phyloP scores from a whole-genome alignment of 768 basidiomycete species.

The Pleurotus salmoneostramineus region DNA sequence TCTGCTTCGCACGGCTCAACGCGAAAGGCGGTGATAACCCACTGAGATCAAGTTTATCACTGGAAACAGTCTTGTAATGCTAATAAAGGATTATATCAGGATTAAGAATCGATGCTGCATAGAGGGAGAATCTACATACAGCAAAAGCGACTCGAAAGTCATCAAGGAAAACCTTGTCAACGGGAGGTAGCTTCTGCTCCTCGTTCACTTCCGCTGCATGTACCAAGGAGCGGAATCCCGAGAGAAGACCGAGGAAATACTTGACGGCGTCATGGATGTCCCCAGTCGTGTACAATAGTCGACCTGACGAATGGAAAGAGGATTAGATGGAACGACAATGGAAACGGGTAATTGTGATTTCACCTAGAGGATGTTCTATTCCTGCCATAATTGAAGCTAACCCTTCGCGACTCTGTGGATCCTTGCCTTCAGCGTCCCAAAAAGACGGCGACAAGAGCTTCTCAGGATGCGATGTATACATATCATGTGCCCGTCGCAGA shows the following conservation, averaged over 20 bases:
- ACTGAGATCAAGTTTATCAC: conserved; percentile 31
- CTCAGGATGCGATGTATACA: conserved; percentile 46
- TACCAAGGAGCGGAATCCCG: conserved; percentile 29
- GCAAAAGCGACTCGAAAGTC: conserved; percentile 87
- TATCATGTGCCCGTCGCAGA: conserved; percentile 63
- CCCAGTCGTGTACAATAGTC: conserved; percentile 89
- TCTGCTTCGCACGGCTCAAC: conserved; percentile 58
- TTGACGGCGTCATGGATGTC: conserved; percentile 72
- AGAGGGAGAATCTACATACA: conserved; percentile 35
- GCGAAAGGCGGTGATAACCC: conserved; percentile 62
- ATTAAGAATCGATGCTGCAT: conserved; percentile 2
- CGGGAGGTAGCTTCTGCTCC: conserved; percentile 18
- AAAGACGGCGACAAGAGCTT: conserved; percentile 77
- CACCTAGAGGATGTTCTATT: conserved; percentile 79
- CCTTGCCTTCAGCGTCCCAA: conserved; percentile 66
- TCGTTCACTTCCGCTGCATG: conserved; percentile 16
- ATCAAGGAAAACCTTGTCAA: conserved; percentile 74
- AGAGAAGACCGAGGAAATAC: conserved; percentile 73
- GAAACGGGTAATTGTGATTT: neutral
- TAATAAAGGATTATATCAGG: too few relatives aligned
- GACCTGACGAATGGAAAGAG: conserved; percentile 41
- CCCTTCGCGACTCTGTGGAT: conserved; percentile 31
- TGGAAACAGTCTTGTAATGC: conserved; percentile 57
- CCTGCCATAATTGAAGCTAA: conserved; percentile 66
- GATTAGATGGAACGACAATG: neutral